phyloP scores from a whole-genome alignment of 805 yeast genomes.

The Barnettozyma wickerhamii region DNA sequence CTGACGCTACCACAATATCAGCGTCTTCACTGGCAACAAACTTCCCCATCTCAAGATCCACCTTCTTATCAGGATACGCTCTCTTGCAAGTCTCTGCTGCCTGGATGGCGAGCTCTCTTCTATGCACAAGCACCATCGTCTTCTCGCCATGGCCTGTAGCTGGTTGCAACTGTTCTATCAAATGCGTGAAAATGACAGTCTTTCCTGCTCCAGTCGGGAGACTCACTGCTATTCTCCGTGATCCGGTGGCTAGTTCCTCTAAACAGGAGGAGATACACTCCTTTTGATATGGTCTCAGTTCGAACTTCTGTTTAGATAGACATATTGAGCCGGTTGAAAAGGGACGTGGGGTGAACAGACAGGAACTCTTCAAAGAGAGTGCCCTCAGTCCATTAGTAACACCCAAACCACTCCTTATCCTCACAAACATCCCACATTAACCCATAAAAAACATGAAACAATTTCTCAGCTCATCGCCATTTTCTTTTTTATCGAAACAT shows the following conservation, averaged over 20 bases:
- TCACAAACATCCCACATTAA: too few relatives aligned
- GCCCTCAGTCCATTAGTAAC: not conserved
- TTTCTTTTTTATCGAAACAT: too few relatives aligned
- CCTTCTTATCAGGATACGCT: conserved; percentile 45
- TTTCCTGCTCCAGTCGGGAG: conserved; percentile 96
- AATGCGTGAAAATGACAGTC: conserved; percentile 68
- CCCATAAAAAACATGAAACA: too few relatives aligned
- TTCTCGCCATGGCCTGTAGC: conserved; percentile 27
- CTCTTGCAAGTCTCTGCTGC: conserved; percentile 47
- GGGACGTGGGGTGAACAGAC: not conserved
- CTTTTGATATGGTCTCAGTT: conserved; percentile 55
- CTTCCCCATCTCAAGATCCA: conserved; percentile 70
- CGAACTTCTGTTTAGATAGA: not conserved
- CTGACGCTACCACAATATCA: conserved; percentile 75
- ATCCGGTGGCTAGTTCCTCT: conserved; percentile 39
- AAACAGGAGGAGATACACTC: conserved; percentile 61
- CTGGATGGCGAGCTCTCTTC: conserved; percentile 74
- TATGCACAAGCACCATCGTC: conserved; percentile 68
- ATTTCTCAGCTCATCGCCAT: too few relatives aligned
- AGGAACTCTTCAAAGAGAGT: too few relatives aligned
- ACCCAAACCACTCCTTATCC: too few relatives aligned
- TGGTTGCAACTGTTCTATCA: conserved; percentile 43
- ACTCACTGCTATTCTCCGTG: conserved; percentile 68
- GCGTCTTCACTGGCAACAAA: conserved; percentile 36
- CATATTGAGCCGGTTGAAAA: not conserved